A percentile compares a stretch with the other conserved stretches of the same genome.
phyloP scores from a whole-genome alignment of 805 yeast genomes.

The Candida krabiensis region DNA sequence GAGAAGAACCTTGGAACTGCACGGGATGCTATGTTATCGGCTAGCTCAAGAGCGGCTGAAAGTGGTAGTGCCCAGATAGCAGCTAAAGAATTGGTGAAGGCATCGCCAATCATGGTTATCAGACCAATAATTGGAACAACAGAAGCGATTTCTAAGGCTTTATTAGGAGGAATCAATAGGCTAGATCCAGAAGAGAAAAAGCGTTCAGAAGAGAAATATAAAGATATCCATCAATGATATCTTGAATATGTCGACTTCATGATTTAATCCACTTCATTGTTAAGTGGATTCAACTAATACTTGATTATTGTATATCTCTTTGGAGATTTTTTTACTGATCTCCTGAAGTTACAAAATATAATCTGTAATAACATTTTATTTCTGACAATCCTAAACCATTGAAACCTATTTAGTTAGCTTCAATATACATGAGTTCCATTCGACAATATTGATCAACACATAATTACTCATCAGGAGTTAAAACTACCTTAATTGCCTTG shows the following conservation, averaged over 20 bases:
- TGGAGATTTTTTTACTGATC: no score
- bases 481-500: conserved; percentile 53
- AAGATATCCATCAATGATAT: conserved; percentile 19
- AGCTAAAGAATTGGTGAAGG: conserved; percentile 63
- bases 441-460: no score
- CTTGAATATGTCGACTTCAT: no score
- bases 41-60: conserved; percentile 63
- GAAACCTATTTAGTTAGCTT: no score
- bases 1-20: conserved; percentile 70
- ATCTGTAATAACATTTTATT: no score
- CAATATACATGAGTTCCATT: no score
- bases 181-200: conserved; percentile 64
- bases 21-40: conserved; percentile 55
- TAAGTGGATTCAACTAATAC: no score
- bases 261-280: no score
- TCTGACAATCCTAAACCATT: no score
- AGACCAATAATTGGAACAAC: conserved; percentile 92
- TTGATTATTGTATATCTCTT: no score
- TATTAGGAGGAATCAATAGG: conserved; percentile 81
- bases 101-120: conserved; percentile 76
- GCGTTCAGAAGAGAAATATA: conserved; percentile 68
- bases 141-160: conserved; percentile 79
- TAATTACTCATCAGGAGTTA: conserved; percentile 18
- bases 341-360: no score
- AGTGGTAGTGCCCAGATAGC: conserved; percentile 68